A percentile compares a stretch with the other conserved stretches of the same genome.
Evolutionary conservation across 441 rosid species (phyloP).

Genomic region (Aquilaria agallochum): DNA sequence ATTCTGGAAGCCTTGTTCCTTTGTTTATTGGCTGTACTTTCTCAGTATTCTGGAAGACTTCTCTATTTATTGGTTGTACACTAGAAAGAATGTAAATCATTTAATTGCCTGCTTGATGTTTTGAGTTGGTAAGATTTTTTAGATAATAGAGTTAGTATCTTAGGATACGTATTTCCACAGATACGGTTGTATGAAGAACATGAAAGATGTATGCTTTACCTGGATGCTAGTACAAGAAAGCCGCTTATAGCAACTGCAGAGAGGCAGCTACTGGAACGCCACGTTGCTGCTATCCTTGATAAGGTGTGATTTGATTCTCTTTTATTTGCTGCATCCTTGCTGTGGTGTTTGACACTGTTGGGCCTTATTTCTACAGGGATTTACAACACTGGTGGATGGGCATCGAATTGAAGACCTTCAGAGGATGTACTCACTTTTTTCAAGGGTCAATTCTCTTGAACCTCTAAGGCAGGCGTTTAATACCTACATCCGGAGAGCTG

Average conservation of each 20-base stretch:
- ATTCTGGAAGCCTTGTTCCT: too few relatives aligned
- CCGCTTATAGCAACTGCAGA: conserved; percentile 84
- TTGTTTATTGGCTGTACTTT: too few relatives aligned
- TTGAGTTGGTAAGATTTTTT: too few relatives aligned
- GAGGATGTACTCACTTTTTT: conserved; percentile 73
- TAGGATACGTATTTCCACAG: conserved; percentile 34
- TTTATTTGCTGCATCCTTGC: conserved; percentile 9
- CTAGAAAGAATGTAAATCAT: too few relatives aligned
- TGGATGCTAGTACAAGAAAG: conserved; percentile 86
- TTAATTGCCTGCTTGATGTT: too few relatives aligned
- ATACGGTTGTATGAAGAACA: conserved; percentile 94
- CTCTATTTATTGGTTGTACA: background rate
- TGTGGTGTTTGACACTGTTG: conserved; percentile 7
- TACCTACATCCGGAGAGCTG: conserved; percentile 76
- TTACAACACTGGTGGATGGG: conserved; percentile 89
- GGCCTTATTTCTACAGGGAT: conserved; percentile 57
- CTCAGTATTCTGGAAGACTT: background rate
- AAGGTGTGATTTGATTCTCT: conserved; percentile 46
- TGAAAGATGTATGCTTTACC: conserved; percentile 88
- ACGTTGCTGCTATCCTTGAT: conserved; percentile 82
- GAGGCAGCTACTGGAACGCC: conserved; percentile 88
- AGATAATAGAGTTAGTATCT: too few relatives aligned
- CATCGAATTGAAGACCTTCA: conserved; percentile 86
- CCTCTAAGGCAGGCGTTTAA: conserved; percentile 84
- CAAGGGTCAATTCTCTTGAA: conserved; percentile 85